A percentile compares a stretch with the other conserved stretches of the same genome.
phyloP scores from a whole-genome alignment of 768 basidiomycete species.

The Macrolepiota fuliginosa region DNA sequence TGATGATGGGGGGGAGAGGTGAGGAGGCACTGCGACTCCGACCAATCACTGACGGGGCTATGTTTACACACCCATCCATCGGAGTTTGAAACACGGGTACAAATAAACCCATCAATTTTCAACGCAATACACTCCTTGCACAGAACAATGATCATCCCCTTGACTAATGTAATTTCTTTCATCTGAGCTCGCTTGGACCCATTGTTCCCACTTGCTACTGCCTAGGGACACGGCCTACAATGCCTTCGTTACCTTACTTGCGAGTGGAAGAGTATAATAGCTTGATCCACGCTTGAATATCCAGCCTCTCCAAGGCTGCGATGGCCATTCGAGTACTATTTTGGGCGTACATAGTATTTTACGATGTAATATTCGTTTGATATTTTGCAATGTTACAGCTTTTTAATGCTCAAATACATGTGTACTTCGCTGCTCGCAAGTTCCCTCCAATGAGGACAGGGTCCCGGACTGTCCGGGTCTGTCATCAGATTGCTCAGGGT shows the following conservation, averaged over 20 bases:
- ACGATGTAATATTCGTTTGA: constrained; percentile 12
- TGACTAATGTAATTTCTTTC: not conserved
- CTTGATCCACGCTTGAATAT: constrained; percentile 80
- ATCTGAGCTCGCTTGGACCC: constrained; percentile 17
- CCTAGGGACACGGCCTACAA: constrained; percentile 71
- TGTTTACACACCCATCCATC: constrained; percentile 24
- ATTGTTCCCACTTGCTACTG: constrained; percentile 57
- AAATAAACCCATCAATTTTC: constrained; percentile 14
- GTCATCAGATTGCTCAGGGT: not conserved
- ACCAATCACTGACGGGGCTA: constrained; percentile 30
- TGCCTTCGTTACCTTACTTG: constrained; percentile 84
- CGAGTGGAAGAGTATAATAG: constrained; percentile 61
- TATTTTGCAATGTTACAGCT: no score
- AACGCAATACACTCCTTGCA: not conserved
- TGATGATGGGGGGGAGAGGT: constrained; percentile 35
- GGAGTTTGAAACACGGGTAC: constrained; percentile 13
- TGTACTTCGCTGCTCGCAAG: not conserved
- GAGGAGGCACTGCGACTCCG: constrained; percentile 25
- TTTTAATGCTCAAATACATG: not conserved
- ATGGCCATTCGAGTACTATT: constrained; percentile 83
- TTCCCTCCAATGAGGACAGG: not conserved
- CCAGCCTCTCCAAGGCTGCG: constrained; percentile 38
- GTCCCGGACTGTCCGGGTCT: not conserved
- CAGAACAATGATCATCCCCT: not conserved
- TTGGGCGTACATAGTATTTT: constrained; percentile 42